Conservation (phyloP, 2,329 filamentous ascomycete genomes). For the Didymella pomorum region DNA sequence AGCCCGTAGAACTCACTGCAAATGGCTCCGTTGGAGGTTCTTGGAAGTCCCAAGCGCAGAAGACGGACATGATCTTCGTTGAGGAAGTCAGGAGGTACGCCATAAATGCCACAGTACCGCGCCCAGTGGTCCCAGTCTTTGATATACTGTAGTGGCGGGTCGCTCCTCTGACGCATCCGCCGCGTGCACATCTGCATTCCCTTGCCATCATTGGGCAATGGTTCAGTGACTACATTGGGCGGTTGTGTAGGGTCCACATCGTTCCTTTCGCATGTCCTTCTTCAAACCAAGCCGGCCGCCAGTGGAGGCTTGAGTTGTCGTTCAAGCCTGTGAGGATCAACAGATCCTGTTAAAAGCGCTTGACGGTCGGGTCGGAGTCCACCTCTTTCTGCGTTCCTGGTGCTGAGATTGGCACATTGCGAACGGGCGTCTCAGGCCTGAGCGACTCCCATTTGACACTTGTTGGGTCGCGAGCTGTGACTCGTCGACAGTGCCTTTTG, state of each 20-base stretch:
- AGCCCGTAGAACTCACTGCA: constrained; percentile 19
- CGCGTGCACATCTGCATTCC: constrained; percentile 30
- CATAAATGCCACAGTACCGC: constrained; percentile 32
- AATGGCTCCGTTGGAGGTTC: constrained; percentile 9
- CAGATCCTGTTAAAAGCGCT: constrained; percentile 39
- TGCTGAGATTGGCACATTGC: not conserved
- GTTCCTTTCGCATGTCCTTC: not conserved
- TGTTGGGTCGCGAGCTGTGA: not conserved
- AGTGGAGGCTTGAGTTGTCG: constrained; percentile 40
- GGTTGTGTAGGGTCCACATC: constrained; percentile 44
- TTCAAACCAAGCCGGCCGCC: constrained; percentile 42
- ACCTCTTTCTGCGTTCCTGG: constrained; percentile 29
- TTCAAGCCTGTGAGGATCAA: constrained; percentile 37
- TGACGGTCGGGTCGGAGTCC: constrained; percentile 19
- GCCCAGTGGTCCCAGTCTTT: constrained; percentile 35
- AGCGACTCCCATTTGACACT: not conserved
- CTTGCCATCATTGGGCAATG: constrained; percentile 12
- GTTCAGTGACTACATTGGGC: constrained; percentile 40
- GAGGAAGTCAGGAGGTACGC: constrained; percentile 37
- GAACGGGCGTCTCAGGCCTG: not conserved
- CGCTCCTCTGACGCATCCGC: constrained; percentile 27
- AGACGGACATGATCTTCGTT: constrained; percentile 30
- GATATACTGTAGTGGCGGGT: constrained; percentile 31
- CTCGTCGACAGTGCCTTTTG: not conserved
- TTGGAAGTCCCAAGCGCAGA: constrained; percentile 28